Evolutionary conservation across 495 filamentous ascomycete genomes (phyloP), one percentile per base, ranked within the genome.

Genomic region (Penicillium simplicissimum): DNA sequence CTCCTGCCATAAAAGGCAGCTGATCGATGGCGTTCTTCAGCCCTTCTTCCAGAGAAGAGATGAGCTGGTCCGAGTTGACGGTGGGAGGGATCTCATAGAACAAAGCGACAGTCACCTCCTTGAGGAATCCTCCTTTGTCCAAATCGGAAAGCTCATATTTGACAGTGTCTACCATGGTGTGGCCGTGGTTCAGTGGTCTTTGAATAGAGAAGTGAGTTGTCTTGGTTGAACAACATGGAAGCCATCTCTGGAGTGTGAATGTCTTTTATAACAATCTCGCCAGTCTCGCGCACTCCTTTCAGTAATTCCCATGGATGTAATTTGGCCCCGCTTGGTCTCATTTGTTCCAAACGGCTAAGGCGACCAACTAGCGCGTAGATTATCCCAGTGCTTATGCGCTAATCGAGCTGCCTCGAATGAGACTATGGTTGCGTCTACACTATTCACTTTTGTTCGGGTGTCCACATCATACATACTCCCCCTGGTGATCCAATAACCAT

Each of bases 1-100:
- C 52, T 11, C 70, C 70, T 48, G 67, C 61, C 63, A 72, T 65
- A 19, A 72, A 67, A 2, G 70, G 67, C n/a, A 68, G 15, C 17
- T 64, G 65, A 14, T 25, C 23, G 23, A 56, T 63, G 47, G 70
- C 67, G n/a, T 72, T 64, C 19, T 35, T 60, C 19, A 72, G 19
- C 1, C 70, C 70, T 56, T 64, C 65, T 14, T 28, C 48, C 11
- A 70, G 13, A 9, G 70, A 66, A 31, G 59, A 28, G 14, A 70
- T 40, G 42, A 67, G n/a, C 0, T 49, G 36, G 23, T 66, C 52
- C 19, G 33, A 31, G 48, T 68, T 40, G 37, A 53, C 38, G 8
- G 40, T 36, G 28, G 58, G 21, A 15, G 40, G 38, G 9, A 67
- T 43, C 35, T 69, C 60, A 40, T 72, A 72, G 28, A 67, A 55